Percentiles rank a stretch among this genome's conserved stretches.
Evolutionary conservation across 208 protist species (phyloP).

Genomic region (Trypanosomatidae sp.): DNA sequence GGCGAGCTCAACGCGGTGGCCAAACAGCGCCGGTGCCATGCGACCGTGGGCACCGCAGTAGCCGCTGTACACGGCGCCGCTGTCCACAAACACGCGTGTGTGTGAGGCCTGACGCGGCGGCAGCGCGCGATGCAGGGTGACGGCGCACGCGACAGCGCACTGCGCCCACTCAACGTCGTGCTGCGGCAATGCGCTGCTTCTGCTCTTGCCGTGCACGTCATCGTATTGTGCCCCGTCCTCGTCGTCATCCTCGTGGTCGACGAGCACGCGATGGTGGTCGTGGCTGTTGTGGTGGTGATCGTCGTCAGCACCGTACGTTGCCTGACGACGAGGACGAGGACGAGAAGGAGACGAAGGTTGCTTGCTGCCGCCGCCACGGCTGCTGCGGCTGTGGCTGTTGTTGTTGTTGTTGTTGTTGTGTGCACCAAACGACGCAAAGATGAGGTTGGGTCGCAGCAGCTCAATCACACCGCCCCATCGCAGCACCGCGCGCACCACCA

Average conservation of each 20-base stretch:
- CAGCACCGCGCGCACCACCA: constrained; percentile 9
- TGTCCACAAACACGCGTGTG: constrained; percentile 22
- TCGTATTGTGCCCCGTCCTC: no score
- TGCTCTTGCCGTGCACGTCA: no score
- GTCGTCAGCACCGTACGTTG: no score
- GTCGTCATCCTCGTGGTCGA: constrained; percentile 3
- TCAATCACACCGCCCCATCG: constrained; percentile 22
- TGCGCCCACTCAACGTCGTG: no score
- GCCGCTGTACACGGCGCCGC: constrained; percentile 33
- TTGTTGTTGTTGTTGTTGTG: no score
- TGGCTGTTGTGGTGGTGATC: no score
- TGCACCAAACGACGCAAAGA: constrained; percentile 36
- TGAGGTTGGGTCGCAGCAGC: constrained; percentile 24
- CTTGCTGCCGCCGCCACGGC: no score
- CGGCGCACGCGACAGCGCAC: constrained; percentile 18
- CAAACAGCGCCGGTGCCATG: constrained; percentile 19
- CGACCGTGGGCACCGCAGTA: constrained; percentile 38
- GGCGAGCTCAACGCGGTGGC: constrained; percentile 18
- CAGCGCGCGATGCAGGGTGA: constrained; percentile 7
- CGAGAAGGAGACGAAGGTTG: no score
- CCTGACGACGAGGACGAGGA: no score
- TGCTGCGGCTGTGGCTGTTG: no score
- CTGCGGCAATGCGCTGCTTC: constrained; percentile 9
- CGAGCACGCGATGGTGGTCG: no score
- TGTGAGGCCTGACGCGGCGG: background rate